Base-by-base conservation (phyloP, 108 stramenopile species). In the Mediolabrus comicus region DNA sequence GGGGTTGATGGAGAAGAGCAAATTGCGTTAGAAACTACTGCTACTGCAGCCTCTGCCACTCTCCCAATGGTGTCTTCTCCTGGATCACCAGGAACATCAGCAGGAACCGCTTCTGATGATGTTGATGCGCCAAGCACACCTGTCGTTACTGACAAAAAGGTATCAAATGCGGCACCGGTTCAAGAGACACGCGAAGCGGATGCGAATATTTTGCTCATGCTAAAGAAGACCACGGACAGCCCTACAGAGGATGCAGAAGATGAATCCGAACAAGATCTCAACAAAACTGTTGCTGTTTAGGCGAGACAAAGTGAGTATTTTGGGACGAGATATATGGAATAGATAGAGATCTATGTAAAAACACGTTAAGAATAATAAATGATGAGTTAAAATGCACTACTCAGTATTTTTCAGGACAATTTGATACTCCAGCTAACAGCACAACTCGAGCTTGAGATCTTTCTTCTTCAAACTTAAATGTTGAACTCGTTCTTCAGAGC, bases 401-500 rank as follows among this genome's bases (percentile, higher is more conserved):
- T n/a, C n/a, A n/a, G n/a, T n/a, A n/a, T n/a, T n/a, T n/a, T n/a
- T n/a, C n/a, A n/a, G n/a, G n/a, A n/a, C n/a, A n/a, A n/a, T n/a
- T n/a, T n/a, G n/a, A n/a, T n/a, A n/a, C n/a, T n/a, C n/a, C n/a
- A n/a, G n/a, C n/a, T n/a, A n/a, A n/a, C n/a, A n/a, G n/a, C n/a
- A n/a, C n/a, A n/a, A n/a, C n/a, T n/a, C n/a, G n/a, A n/a, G n/a
- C n/a, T n/a, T n/a, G n/a, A n/a, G n/a, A n/a, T n/a, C n/a, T n/a
- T n/a, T n/a, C n/a, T n/a, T n/a, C n/a, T n/a, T n/a, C n/a, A n/a
- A n/a, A n/a, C n/a, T 55, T 34, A 79, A 57, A 79, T 78, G 55
- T 93, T 87, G 69, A 96, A 93, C 64, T 91, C 90, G 65, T 95
- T 95, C 49, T 74, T 65, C 25, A 88, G 56, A 59, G 79, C 83